A percentile compares a stretch with the other conserved stretches of the same genome.
Conservation (phyloP, 1,284 basidiomycete genomes). For the Lentinus polychrous region DNA sequence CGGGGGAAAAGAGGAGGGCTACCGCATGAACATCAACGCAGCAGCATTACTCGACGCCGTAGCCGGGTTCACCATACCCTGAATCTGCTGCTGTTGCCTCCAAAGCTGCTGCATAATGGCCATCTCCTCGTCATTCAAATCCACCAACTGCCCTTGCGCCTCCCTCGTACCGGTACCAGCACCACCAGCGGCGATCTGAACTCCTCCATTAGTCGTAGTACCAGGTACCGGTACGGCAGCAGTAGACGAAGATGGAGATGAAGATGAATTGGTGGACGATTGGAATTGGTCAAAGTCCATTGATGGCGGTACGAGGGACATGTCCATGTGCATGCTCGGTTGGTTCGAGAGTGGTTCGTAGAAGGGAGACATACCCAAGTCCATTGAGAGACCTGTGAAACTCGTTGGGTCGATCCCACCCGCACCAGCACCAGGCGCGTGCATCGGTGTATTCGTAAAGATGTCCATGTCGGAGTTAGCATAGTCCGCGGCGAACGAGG, state of each 20-base stretch:
- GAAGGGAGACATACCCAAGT: background rate
- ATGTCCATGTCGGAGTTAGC: too few species aligned
- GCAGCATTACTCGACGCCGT: background rate
- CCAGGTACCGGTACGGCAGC: too few species aligned
- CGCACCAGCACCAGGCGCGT: too few species aligned
- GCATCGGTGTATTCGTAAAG: too few species aligned
- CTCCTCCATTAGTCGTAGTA: background rate
- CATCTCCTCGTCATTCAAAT: constrained; percentile 22
- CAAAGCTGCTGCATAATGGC: constrained; percentile 25
- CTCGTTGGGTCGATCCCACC: too few species aligned
- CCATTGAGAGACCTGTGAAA: background rate
- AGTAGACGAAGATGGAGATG: background rate
- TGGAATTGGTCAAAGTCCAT: background rate
- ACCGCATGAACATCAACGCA: too few species aligned
- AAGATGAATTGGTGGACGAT: constrained; percentile 10
- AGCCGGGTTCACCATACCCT: background rate
- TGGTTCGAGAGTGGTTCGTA: background rate
- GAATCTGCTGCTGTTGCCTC: constrained; percentile 15
- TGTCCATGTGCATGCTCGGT: background rate
- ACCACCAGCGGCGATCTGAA: background rate
- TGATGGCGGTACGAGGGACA: background rate
- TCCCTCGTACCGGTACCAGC: constrained; percentile 17
- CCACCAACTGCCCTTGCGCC: constrained; percentile 19
- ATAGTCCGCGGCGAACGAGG: background rate
- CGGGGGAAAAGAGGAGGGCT: too few species aligned